Conservation (phyloP, 257 asterid genomes). For the Solanum raphanifolium region DNA sequence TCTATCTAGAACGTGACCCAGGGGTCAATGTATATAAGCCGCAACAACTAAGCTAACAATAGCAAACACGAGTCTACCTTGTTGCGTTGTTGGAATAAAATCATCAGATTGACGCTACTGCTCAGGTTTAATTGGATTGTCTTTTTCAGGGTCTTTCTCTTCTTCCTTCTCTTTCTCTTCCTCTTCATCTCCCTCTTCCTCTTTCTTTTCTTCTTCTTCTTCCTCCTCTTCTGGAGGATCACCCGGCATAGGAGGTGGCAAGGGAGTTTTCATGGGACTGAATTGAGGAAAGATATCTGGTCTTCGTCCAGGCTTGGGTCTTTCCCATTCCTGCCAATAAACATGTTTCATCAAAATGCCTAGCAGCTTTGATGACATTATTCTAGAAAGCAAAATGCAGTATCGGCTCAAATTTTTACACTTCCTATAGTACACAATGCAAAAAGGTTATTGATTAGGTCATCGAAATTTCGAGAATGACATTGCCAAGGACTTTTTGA, state of each 20-base stretch:
- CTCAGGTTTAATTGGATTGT: conserved; percentile 35
- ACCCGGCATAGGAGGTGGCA: conserved; percentile 8
- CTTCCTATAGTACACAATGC: background rate
- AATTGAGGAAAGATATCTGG: conserved; percentile 71
- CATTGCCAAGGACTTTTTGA: background rate
- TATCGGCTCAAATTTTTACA: background rate
- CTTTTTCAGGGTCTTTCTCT: conserved; percentile 25
- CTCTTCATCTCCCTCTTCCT: conserved; percentile 38
- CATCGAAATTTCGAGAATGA: background rate
- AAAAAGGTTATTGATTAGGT: background rate
- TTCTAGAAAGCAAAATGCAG: background rate
- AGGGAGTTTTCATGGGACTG: conserved; percentile 90
- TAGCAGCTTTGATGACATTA: background rate
- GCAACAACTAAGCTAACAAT: background rate
- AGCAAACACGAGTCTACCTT: background rate
- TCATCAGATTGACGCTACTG: background rate
- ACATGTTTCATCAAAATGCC: background rate
- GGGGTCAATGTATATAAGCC: background rate
- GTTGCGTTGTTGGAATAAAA: background rate
- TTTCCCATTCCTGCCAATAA: conserved; percentile 10
- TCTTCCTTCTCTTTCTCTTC: conserved; percentile 41
- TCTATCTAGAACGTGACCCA: background rate
- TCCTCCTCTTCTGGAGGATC: conserved; percentile 59
- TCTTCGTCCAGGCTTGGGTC: conserved; percentile 8
- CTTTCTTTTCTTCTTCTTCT: conserved; percentile 60